Evolutionary conservation across 768 basidiomycete species (phyloP), one percentile per base, ranked within the genome.

Genomic region (Podaxis sp.): DNA sequence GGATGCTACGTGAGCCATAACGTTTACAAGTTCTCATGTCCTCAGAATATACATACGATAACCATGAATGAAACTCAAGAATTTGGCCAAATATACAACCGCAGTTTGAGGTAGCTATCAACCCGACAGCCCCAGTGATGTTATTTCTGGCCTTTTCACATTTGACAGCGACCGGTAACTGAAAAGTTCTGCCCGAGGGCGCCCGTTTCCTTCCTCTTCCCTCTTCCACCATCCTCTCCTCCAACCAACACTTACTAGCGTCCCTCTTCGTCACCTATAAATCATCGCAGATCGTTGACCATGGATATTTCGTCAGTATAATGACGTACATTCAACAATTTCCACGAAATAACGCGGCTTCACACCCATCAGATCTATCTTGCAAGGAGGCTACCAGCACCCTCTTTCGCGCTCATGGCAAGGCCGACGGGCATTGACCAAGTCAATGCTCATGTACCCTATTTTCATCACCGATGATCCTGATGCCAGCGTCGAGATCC

Each of bases 381-480:
- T 94, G 28, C 92, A 96, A 74, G 96, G 96, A 64, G 96, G 96
- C 44, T 97, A 96, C 79, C 88, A 92, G 63, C 95, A 98, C 76
- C 91, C 95, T 15, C 84, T 93, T 66, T 84, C 94, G 7, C 89
- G 96, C 22, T 82, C 86, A 77, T 96, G 92, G 88, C 96, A 99
- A 76, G 82, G 85, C 26, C 85, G 86, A 63, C 87, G 90, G 53
- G 82, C 85, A 63, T 84, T 96, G 70, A 88, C 89, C 26, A 96
- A 94, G 73, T 84, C 86, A 67, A 97, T 98, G 95, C 84, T 99
- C 75, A 98, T 98, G 92, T 99, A 99, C 75, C 97, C 97, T 6
- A 95, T 99, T 70, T 98, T 99, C 74, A 91, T 99, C 69, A 95
- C 95, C 17, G 96, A 99, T 75, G 94, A 98, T 63, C 89, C 94